A percentile compares a stretch with the other conserved stretches of the same genome.
Conservation (phyloP, 345 rosid genomes). For the Trapa bicornis region DNA sequence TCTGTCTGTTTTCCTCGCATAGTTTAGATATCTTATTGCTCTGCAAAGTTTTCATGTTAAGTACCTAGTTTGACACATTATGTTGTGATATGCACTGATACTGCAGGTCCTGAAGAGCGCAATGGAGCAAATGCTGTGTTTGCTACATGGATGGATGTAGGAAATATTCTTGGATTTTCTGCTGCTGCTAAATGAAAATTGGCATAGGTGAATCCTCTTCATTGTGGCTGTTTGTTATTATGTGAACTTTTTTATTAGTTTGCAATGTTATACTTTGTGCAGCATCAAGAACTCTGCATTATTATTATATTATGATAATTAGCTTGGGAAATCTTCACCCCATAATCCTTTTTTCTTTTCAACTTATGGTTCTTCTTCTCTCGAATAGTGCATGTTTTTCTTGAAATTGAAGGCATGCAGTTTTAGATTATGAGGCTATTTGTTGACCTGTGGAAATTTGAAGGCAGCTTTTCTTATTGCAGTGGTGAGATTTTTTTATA, state of each 20-base stretch:
- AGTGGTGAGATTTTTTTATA: constrained; percentile 43
- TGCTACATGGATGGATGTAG: constrained; percentile 97
- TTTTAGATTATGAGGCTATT: constrained; percentile 3
- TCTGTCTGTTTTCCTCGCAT: background rate
- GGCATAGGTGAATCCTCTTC: constrained; percentile 59
- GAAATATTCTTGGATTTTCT: constrained; percentile 91
- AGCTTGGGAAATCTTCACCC: background rate
- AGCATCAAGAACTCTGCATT: background rate
- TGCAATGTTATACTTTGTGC: background rate
- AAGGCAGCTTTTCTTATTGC: constrained; percentile 96
- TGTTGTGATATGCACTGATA: constrained; percentile 9
- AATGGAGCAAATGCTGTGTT: constrained; percentile 89
- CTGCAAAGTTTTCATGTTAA: background rate
- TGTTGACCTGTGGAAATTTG: constrained; percentile 59
- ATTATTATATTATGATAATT: background rate
- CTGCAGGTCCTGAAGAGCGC: constrained; percentile 80
- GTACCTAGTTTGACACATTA: background rate
- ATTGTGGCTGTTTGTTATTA: background rate
- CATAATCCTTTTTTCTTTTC: background rate
- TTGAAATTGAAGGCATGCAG: background rate
- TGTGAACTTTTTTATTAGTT: background rate
- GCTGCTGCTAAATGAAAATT: constrained; percentile 85
- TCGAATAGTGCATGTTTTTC: background rate
- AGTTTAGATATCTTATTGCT: background rate
- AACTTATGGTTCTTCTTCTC: background rate